Conservation (phyloP, 2,329 filamentous ascomycete genomes). For the Fusarium compactum region DNA sequence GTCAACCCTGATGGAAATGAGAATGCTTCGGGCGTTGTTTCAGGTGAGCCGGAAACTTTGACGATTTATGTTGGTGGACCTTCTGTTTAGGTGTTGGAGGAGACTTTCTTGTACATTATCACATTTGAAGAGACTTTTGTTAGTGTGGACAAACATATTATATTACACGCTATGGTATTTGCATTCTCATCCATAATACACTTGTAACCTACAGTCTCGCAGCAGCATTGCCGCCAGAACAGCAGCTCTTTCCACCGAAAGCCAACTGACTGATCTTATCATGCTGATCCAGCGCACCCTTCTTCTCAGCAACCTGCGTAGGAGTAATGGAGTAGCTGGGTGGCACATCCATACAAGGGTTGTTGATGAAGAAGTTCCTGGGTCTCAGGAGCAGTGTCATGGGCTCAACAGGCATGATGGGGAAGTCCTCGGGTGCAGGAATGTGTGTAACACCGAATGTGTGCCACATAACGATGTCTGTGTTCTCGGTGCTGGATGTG, state of each 20-base stretch:
- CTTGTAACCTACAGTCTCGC: constrained; percentile 17
- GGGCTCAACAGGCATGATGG: constrained; percentile 89
- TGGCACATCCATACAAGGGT: constrained; percentile 84
- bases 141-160: neutral
- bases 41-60: constrained; percentile 42
- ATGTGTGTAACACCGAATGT: constrained; percentile 94
- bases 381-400: constrained; percentile 85
- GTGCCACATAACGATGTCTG: constrained; percentile 91
- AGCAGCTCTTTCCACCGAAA: constrained; percentile 42
- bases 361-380: constrained; percentile 84
- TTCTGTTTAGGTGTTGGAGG: neutral
- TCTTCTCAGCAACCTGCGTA: constrained; percentile 48
- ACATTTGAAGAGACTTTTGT: neutral
- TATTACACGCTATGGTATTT: constrained; percentile 21
- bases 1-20: constrained; percentile 68
- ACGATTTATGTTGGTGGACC: constrained; percentile 48
- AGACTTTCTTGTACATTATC: constrained; percentile 4
- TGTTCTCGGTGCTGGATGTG: constrained; percentile 77
- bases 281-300: constrained; percentile 41
- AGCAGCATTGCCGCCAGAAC: constrained; percentile 24
- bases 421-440: constrained; percentile 90
- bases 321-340: constrained; percentile 58
- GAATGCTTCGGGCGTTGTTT: constrained; percentile 60
- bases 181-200: neutral
- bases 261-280: constrained; percentile 44